phyloP scores from a whole-genome alignment of 2,329 filamentous ascomycete genomes.

The Colletotrichum sp. region DNA sequence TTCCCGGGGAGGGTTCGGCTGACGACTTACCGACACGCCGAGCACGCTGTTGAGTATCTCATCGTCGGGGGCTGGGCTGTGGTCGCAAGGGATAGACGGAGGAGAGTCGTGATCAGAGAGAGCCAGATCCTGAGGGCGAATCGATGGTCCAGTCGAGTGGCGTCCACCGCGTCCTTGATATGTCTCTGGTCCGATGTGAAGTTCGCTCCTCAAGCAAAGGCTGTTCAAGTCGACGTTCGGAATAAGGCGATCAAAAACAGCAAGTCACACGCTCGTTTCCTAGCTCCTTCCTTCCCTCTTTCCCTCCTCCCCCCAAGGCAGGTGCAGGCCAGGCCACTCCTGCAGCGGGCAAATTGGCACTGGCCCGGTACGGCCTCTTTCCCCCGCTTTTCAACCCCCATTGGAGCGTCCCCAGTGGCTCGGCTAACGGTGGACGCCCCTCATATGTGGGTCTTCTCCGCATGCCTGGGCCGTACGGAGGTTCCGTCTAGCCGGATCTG shows the following conservation, averaged over 20 bases:
- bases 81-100: background rate
- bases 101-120: background rate
- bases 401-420: background rate
- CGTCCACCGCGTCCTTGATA: background rate
- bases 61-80: background rate
- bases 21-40: constrained; percentile 22
- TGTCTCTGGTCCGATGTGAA: background rate
- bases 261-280: constrained; percentile 4
- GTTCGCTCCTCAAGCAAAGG: background rate
- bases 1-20: background rate
- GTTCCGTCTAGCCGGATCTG: background rate
- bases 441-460: constrained; percentile 4
- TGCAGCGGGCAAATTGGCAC: background rate
- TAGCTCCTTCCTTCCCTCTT: background rate
- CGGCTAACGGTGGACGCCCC: background rate
- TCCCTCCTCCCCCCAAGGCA: background rate
- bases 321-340: background rate
- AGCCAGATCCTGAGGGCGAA: background rate
- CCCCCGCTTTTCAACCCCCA: constrained; percentile 4
- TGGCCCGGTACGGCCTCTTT: background rate
- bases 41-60: constrained; percentile 24
- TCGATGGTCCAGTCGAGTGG: background rate
- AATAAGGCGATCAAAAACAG: background rate
- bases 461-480: background rate
- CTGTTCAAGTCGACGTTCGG: background rate